These are phyloP conservation scores for Ogataea hybrid DNA, from an alignment of 1,139 yeast genomes.

Conservation along the genomic window DNA sequence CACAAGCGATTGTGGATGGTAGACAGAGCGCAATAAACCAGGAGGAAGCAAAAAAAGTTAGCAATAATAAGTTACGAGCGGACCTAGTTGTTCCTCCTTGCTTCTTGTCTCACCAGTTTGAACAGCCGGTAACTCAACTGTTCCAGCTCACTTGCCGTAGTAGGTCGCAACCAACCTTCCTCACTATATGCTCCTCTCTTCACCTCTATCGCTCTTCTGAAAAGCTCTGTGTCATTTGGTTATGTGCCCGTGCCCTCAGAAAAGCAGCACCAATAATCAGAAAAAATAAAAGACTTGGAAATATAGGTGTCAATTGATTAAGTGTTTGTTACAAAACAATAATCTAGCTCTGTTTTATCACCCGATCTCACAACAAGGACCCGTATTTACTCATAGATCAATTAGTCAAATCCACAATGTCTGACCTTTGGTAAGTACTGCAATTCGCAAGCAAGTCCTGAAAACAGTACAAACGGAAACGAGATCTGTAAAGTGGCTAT, in stretches of 20 bases:
- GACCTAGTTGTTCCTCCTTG: no score
- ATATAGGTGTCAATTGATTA: constrained; percentile 12
- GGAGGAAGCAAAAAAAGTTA: no score
- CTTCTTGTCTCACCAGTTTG: no score
- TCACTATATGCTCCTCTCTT: background rate
- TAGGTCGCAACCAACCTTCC: background rate
- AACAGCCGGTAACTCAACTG: no score
- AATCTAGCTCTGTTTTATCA: constrained; percentile 3
- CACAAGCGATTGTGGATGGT: no score
- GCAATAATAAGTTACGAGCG: no score
- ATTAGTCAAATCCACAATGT: constrained; percentile 20
- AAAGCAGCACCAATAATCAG: constrained; percentile 9
- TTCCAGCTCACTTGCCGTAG: background rate
- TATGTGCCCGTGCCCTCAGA: constrained; percentile 3
- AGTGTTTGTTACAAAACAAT: constrained; percentile 2
- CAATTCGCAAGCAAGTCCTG: background rate
- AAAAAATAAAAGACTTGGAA: constrained; percentile 3
- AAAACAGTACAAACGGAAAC: background rate
- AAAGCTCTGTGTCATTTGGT: background rate
- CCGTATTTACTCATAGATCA: constrained; percentile 6
- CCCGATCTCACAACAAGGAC: background rate
- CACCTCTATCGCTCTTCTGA: no score
- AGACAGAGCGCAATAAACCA: no score
- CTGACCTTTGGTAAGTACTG: constrained; percentile 33
- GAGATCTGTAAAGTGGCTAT: background rate